Evolutionary conservation across 176 grass and related monocot genomes (phyloP), one percentile per base, ranked within the genome.

Genomic region (Oryza punctata): DNA sequence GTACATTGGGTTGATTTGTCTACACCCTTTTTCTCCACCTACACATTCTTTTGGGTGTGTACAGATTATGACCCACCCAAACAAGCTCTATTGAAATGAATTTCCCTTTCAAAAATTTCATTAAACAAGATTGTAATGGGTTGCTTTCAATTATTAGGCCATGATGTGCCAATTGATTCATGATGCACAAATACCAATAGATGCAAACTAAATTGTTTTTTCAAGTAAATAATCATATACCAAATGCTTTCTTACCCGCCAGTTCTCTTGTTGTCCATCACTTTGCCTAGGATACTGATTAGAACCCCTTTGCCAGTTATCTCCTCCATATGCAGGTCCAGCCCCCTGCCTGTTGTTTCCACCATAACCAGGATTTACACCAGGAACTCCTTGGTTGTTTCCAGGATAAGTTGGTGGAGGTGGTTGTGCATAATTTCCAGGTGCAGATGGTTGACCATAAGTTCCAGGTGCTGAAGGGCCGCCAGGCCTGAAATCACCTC

Each of bases 161-260:
- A 8, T 26, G 19, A 28, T 10, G 38, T 61, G n/a, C 1, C 19
- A 38, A 41, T 30, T 73, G 30, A 82, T 67, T 24, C 44, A 68
- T 43, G 66, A 21, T 41, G 38, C 8, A 61, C 1, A 66, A 43
- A 45, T 44, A 80, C 15, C 28, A 8, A 66, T 6, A 75, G 2
- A 25, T 50, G 5, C 4, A 63, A 65, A 29, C 10, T 33, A 78
- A 29, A 89, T 6, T 16, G 1, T 71, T 0, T 65, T 25, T 65
- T 77, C 32, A 81, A 54, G 59, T 45, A 35, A 76, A 49, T 13
- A 69, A 24, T 38, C 15, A 43, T 60, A 67, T 72, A 13, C 7
- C 41, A 83, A 65, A 88, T 40, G 50, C 4, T 82, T 21, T 47
- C 26, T 61, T 94, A 90, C 93, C 93, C 90, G 93, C 90, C 90